These are phyloP conservation scores for Prunus campanulata DNA, from an alignment of 306 rosid genomes.

Conservation along the genomic window DNA sequence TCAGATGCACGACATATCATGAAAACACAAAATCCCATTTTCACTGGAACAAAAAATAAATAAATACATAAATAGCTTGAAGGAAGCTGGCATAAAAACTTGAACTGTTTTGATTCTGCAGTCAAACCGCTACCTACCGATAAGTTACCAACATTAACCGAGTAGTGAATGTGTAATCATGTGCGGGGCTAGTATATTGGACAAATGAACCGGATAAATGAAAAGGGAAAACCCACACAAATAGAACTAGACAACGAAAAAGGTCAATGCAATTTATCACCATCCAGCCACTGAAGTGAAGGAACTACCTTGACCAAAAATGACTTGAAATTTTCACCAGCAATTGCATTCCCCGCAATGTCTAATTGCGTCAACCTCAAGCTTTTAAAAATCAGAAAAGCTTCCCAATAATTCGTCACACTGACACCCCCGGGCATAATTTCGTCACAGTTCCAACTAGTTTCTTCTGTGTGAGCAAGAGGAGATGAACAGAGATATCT, in stretches of 20 bases:
- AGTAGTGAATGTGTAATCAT: background rate
- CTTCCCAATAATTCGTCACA: conserved; percentile 59
- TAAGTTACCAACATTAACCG: background rate
- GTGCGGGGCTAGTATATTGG: background rate
- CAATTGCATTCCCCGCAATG: conserved; percentile 52
- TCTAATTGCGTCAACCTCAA: conserved; percentile 59
- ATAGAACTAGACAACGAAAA: no score
- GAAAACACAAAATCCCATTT: background rate
- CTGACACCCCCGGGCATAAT: conserved; percentile 19
- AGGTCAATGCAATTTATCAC: conserved; percentile 31
- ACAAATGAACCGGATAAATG: background rate
- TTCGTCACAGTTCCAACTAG: conserved; percentile 42
- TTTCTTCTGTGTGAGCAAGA: conserved; percentile 61
- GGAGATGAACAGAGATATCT: conserved; percentile 75
- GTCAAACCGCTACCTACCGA: background rate
- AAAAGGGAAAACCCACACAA: no score
- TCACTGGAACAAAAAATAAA: background rate
- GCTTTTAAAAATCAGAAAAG: conserved; percentile 59
- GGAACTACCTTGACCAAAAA: conserved; percentile 63
- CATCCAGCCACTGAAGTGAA: conserved; percentile 42
- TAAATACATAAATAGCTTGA: no score
- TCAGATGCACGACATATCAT: no score
- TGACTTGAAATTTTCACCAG: conserved; percentile 51
- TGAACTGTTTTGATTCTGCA: background rate
- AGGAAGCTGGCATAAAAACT: background rate